Evolutionary conservation across 768 basidiomycete species (phyloP).

Genomic region (Calocybe cyanea): DNA sequence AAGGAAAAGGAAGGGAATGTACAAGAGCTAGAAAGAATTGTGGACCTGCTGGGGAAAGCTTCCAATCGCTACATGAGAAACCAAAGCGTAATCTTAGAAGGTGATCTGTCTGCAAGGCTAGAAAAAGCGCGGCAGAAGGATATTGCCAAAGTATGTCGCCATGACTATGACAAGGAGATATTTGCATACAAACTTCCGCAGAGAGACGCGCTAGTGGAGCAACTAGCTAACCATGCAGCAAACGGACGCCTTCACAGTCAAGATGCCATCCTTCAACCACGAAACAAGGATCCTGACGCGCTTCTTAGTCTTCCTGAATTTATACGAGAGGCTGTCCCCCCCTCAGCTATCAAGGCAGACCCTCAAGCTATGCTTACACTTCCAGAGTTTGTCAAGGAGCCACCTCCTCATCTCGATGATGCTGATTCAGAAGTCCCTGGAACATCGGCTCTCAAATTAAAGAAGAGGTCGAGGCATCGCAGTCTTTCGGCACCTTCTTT

Average conservation of each 20-base stretch:
- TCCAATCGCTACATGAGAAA: slow-evolving; percentile 62
- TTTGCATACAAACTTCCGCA: slow-evolving; percentile 23
- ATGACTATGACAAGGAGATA: neutral
- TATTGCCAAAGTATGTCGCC: slow-evolving; percentile 51
- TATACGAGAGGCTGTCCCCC: slow-evolving; percentile 50
- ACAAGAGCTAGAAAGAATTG: slow-evolving; percentile 64
- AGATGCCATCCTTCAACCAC: slow-evolving; percentile 58
- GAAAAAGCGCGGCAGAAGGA: slow-evolving; percentile 59
- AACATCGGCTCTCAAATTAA: slow-evolving; percentile 17
- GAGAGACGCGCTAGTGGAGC: slow-evolving; percentile 75
- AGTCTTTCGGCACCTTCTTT: slow-evolving; percentile 61
- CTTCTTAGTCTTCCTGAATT: slow-evolving; percentile 60
- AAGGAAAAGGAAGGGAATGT: slow-evolving; percentile 51
- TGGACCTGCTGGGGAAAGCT: slow-evolving; percentile 69
- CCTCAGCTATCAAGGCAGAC: slow-evolving; percentile 30
- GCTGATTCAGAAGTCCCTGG: slow-evolving; percentile 10
- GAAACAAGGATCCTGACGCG: slow-evolving; percentile 46
- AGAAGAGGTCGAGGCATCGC: slow-evolving; percentile 38
- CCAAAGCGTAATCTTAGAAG: slow-evolving; percentile 68
- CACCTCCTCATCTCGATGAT: slow-evolving; percentile 24
- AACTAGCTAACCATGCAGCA: slow-evolving; percentile 65
- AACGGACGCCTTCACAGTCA: slow-evolving; percentile 75
- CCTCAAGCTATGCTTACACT: slow-evolving; percentile 49
- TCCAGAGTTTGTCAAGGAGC: slow-evolving; percentile 58
- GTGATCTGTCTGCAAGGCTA: slow-evolving; percentile 48